Base-by-base conservation (phyloP, 1,139 yeast species). In the Diutina ranongensis region DNA sequence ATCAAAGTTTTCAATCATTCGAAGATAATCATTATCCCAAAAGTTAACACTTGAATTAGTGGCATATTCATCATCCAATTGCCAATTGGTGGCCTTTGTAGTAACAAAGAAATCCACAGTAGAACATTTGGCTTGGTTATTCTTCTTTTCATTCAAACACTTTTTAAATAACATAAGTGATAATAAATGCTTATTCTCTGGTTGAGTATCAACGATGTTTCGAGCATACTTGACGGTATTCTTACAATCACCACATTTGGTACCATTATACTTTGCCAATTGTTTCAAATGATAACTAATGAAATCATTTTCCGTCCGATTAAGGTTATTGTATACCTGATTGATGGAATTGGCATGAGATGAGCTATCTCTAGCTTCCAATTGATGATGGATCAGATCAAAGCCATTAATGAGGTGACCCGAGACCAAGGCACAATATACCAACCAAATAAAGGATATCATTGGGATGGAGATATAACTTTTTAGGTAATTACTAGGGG, bases 21-120 rank as follows among this genome's bases (percentile, higher is more conserved):
- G 67, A 46, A 66, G 54, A 51, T 66, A 68, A 47, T 68, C 73
- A 48, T 66, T 68, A 52, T 68, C 72, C 44, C 54, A 65, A 50
- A 68, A 63, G 49, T 63, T 62, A 35, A 68, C 55, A 35, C 64
- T 57, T 22, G 56, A 25, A 4, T 38, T 38, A 18, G 28, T 15
- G n/a, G 42, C 33, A 16, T 25, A 21, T 7, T 25, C 42, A 7
- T 22, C 16, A 10, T 22, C 28, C 18, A 15, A 4, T 7, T 22
- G 18, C 42, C 42, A 38, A 45, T 56, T 53, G 36, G 57, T 49
- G 28, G 61, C 50, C 41, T 62, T 61, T 36, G 73, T 68, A 41
- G 68, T 63, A 48, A 68, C 56, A 50, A 68, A 68, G 51, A 68
- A 68, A 49, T 68, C 72, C 36, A 53, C 51, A 36, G 62, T 58